Percentiles rank a stretch among this genome's conserved stretches.
Evolutionary conservation across 345 rosid genomes (phyloP).

Genomic region (Corymbia maculata): DNA sequence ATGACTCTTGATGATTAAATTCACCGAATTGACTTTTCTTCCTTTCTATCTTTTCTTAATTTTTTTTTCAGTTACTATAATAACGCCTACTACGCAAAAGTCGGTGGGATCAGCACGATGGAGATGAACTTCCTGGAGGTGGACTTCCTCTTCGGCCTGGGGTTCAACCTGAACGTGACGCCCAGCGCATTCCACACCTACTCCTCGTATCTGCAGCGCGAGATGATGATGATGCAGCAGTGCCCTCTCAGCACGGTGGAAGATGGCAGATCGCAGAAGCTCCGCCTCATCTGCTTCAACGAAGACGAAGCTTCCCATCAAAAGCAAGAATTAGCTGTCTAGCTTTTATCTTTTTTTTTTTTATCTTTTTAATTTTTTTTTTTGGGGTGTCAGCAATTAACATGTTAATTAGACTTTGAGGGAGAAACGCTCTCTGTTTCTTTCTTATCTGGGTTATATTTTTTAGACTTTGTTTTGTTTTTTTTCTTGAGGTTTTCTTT

Average conservation of each 20-base stretch:
- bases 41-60: not conserved
- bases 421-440: conserved; percentile 6
- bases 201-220: conserved; percentile 54
- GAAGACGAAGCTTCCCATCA: conserved; percentile 74
- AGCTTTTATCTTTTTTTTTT: not conserved
- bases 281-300: conserved; percentile 10
- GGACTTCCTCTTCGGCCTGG: conserved; percentile 77
- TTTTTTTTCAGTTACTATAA: conserved; percentile 46
- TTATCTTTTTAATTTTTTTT: not conserved
- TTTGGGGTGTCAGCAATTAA: not conserved
- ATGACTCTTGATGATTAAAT: not conserved
- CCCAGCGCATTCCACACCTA: conserved; percentile 70
- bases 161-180: conserved; percentile 69
- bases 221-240: not conserved
- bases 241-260: conserved; percentile 12
- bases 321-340: conserved; percentile 44
- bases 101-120: conserved; percentile 78
- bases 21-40: not conserved
- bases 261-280: not conserved
- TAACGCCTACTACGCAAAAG: conserved; percentile 90
- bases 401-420: conserved; percentile 10
- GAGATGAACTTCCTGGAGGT: conserved; percentile 85
- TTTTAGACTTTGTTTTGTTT: not conserved
- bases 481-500: not conserved
- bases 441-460: not conserved